Base-by-base conservation (phyloP, 805 yeast species). In the Starmerella kuoi region DNA sequence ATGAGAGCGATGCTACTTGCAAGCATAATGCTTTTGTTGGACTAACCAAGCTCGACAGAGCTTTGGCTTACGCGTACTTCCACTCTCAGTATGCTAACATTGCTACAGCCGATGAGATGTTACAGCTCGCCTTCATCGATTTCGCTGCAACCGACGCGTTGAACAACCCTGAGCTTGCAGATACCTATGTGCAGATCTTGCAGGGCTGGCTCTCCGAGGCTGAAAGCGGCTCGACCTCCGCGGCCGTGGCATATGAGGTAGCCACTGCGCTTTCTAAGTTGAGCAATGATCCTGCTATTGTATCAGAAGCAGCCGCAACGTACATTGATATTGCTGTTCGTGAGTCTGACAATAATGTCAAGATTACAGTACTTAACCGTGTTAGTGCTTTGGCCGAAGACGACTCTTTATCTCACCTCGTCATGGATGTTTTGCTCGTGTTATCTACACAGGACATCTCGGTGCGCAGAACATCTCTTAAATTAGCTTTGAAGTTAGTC, bases 301-400 rank as follows among this genome's bases (percentile, higher is more conserved):
- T 88, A 42, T 66, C 76, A 41, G 73, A 77, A 48, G 91, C 95
- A 14, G 97, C 94, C 31, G 63, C 76, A 42, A 85, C 85, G 61
- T 80, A 85, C 56, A 77, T 88, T 47, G 94, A 84, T 45, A 70
- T 91, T 53, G 94, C 95, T 26, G 77, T 79, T 53, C 83, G 80
- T 58, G 97, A 86, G 59, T 72, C 94, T n/a, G 97, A 91, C 62
- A 87, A 83, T 65, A 91, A 87, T 57, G 87, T 88, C 54, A 93
- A 93, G 63, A 72, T 91, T 51, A 87, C 88, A 56, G 91, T 94
- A 18, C 70, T 91, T 57, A 91, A 85, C 58, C 76, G 93, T 61
- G 77, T 91, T 46, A 74, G 73, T 53, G 85, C 79, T 41, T 73
- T 91, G 40, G 72, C 70, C 48, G 74, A 78, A 58, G 88, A 91